Conservation (phyloP, 192 early-diverging fungal species). For the Linderina pennispora region DNA sequence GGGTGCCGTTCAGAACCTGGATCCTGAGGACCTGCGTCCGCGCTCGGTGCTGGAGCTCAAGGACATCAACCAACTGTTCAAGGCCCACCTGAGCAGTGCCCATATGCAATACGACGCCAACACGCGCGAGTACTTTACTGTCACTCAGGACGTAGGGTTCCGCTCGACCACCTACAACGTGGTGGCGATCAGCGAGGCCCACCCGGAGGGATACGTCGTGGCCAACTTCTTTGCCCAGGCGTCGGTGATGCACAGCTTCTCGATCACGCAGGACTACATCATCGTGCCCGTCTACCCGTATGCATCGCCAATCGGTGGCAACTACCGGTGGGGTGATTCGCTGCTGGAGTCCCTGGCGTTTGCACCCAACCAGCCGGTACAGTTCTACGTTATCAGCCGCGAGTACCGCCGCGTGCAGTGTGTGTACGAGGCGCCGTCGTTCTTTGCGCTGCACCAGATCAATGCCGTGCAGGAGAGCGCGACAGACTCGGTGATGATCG, state of each 20-base stretch:
- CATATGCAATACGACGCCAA: conserved; percentile 63
- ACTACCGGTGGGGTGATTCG: conserved; percentile 64
- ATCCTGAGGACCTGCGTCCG: conserved; percentile 60
- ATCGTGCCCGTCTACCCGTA: conserved; percentile 66
- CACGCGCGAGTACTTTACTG: conserved; percentile 70
- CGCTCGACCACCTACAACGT: conserved; percentile 63
- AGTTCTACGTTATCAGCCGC: conserved; percentile 72
- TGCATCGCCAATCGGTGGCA: conserved; percentile 53
- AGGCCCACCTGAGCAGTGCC: conserved; percentile 58
- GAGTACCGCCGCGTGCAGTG: conserved; percentile 58
- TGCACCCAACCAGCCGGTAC: conserved; percentile 49
- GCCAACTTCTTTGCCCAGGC: conserved; percentile 57
- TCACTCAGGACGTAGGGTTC: conserved; percentile 66
- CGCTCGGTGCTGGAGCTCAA: conserved; percentile 53
- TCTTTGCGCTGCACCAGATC: conserved; percentile 64
- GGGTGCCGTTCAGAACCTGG: conserved; percentile 63
- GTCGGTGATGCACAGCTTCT: conserved; percentile 71
- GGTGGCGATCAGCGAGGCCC: conserved; percentile 53
- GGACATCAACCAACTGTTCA: conserved; percentile 58
- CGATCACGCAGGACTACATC: conserved; percentile 65
- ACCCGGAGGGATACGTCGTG: conserved; percentile 59
- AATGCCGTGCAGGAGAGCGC: conserved; percentile 65
- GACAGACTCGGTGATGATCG: conserved; percentile 54
- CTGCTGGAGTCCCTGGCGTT: conserved; percentile 67
- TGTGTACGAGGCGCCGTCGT: conserved; percentile 58